Base-by-base conservation (phyloP, 2,329 filamentous ascomycete genomes). In the Talaromyces sp. region DNA sequence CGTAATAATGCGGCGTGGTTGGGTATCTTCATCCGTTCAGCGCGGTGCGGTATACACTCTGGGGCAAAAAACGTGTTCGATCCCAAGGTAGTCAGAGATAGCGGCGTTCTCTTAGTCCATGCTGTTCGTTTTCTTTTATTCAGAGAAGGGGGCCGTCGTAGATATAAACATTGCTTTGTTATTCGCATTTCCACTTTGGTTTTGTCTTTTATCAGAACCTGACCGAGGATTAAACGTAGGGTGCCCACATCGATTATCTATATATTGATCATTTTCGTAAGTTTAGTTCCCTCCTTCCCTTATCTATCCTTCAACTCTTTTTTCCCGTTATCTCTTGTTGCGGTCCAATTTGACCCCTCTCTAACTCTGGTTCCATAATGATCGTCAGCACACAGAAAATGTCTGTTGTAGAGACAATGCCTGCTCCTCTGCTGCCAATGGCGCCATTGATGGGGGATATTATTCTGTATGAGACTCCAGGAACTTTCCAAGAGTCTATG, bases 351-450 rank as follows among this genome's bases (percentile, higher is more conserved):
- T 40, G 5, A n/a, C n/a, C 36, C 36, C 36, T 40, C n/a, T 16
- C 33, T 40, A 33, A 28, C 33, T 42, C 40, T 6, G 10, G 6
- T 31, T 31, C 12, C 18, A 36, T 12, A n/a, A 34, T 61, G 47
- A 61, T 23, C 18, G 12, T 34, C 27, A 8, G 2, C 7, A 28
- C 56, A 14, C 56, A 47, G 31, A 56, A 9, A 12, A 63, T 63
- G 61, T 52, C 57, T 55, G 51, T 57, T 33, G 55, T 57, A 53
- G 47, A 63, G 10, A 40, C 53, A 23, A 57, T 60, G 57, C 31
- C 51, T 18, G 57, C 57, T 34, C 52, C 61, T 18, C 40, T 55
- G 10, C 57, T 60, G 34, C 44, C 57, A 12, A 55, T 31, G 51
- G 28, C 54, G 27, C 53, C 53, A 30, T 36, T 58, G 3, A 44